A percentile compares a stretch with the other conserved stretches of the same genome.
Conservation (phyloP, 176 grass and related monocot genomes). For the Oryza brachyantha region DNA sequence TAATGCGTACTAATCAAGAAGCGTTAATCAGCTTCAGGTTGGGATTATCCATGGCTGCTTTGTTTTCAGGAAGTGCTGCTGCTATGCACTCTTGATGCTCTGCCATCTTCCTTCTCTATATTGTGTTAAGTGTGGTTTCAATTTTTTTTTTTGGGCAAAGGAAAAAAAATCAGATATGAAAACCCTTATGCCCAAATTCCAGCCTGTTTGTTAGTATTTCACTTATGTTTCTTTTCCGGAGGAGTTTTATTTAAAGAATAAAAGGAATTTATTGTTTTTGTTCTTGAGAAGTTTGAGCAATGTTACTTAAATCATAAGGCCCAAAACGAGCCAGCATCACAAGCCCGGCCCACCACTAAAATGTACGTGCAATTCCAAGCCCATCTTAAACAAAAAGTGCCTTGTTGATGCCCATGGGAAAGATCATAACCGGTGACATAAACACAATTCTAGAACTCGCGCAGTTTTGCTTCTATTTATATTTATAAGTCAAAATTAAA, state of each 20-base stretch:
- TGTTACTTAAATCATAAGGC: background rate
- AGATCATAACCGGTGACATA: background rate
- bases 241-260: no score
- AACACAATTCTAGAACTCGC: no score
- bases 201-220: no score
- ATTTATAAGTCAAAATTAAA: no score
- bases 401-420: background rate
- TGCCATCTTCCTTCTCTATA: background rate
- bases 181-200: no score
- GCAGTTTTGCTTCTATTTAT: no score
- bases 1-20: background rate
- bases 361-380: background rate
- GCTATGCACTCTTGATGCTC: conserved; percentile 30
- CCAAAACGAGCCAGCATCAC: background rate
- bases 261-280: no score
- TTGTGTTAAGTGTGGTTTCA: background rate
- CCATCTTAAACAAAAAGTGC: background rate
- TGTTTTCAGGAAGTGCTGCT: conserved; percentile 36
- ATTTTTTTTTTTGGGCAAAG: background rate
- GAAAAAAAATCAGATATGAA: no score
- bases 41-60: background rate
- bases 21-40: no score
- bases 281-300: background rate
- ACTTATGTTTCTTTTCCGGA: no score
- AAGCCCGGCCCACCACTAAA: background rate